Conservation (phyloP, 768 basidiomycete species). For the Leccinum uliginosum region DNA sequence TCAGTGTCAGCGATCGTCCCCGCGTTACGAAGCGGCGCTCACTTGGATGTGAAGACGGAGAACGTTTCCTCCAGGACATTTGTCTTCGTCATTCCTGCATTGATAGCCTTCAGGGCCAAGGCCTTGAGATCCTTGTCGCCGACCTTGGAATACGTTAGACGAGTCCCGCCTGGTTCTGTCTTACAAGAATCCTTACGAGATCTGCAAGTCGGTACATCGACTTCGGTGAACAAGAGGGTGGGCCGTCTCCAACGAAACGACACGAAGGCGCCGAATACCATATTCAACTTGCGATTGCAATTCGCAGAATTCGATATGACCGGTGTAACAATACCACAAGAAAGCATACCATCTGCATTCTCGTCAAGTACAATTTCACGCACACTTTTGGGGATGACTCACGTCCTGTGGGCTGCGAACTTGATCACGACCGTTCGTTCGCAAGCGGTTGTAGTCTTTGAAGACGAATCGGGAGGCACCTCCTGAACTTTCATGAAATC, state of each 20-base stretch:
- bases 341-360: slow-evolving; percentile 20
- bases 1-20: background rate
- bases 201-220: slow-evolving; percentile 35
- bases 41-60: slow-evolving; percentile 26
- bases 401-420: slow-evolving; percentile 20
- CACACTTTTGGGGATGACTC: background rate
- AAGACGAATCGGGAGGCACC: background rate
- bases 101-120: slow-evolving; percentile 17
- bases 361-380: background rate
- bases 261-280: background rate
- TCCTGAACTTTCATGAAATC: slow-evolving; percentile 5
- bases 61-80: slow-evolving; percentile 26
- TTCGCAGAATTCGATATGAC: slow-evolving; percentile 12
- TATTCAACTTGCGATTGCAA: slow-evolving; percentile 14
- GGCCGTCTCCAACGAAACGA: background rate
- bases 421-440: slow-evolving; percentile 2
- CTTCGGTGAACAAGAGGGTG: slow-evolving; percentile 30
- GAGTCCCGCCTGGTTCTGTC: background rate
- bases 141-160: slow-evolving; percentile 3
- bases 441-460: background rate
- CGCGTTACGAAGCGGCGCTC: background rate
- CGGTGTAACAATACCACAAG: slow-evolving; percentile 26
- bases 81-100: slow-evolving; percentile 6
- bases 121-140: slow-evolving; percentile 16
- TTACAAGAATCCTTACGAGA: slow-evolving; percentile 18